Base-by-base conservation (phyloP, 2,329 filamentous ascomycete species). In the Cordyceps fumosorosea region DNA sequence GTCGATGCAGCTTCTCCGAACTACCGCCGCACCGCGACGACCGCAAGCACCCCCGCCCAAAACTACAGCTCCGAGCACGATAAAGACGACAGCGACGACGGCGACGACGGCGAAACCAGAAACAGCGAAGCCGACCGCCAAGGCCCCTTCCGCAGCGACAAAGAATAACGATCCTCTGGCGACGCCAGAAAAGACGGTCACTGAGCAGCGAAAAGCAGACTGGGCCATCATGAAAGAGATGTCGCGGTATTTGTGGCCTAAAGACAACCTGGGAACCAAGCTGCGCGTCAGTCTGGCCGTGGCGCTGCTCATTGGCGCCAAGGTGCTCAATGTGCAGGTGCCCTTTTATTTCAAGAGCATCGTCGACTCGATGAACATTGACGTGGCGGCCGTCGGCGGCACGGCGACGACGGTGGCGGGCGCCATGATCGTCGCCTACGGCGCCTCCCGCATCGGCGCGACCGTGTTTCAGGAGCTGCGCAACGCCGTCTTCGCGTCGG, bases 161-260 rank as follows among this genome's bases (percentile, higher is more conserved):
- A 67, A 67, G 10, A 67, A 64, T 34, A 67, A 66, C 14, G 73
- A 76, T 55, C 72, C 73, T 53, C 72, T 76, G 51, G 70, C 70
- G 34, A 51, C 63, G 11, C 66, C 67, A 34, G 75, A 77, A 22
- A 77, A 77, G 68, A 86, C 85, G 56, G 88, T 86, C 22, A 87
- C 93, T 69, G 91, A 97, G 76, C 96, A 99, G 81, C 86, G 95
- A 69, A 96, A 93, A 77, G 93, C 93, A 10, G 95, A 99, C 72
- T 97, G 93, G 93, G 93, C 93, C 54, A 99, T 99, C 67, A 95
- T 99, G 81, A 96, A 90, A 77, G 93, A 99, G 74, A 98, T 99
- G 93, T 88, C 89, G 64, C 88, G 88, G 65, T 99, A 99, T 75
- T 80, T 99, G 24, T 99, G 95, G 95, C 95, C 95, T 24, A 96